phyloP scores from a whole-genome alignment of 108 stramenopile genomes.

The Nitzschia sp. region DNA sequence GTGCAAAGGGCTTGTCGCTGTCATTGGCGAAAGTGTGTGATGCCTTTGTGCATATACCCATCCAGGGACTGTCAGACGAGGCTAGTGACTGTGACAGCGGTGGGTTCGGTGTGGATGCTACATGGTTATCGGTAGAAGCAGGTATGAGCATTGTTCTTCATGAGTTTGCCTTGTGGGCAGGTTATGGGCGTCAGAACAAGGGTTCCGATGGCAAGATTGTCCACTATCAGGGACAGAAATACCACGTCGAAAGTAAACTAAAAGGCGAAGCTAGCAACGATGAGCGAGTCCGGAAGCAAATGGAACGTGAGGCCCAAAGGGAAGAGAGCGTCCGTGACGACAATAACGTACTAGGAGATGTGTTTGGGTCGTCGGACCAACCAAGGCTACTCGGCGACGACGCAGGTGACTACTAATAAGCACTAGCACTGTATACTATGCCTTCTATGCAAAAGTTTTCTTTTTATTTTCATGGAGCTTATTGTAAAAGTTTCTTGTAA shows the following conservation, averaged over 20 bases:
- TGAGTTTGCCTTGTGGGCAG: conserved; percentile 67
- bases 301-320: conserved; percentile 20
- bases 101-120: not conserved
- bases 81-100: not conserved
- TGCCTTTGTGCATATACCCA: conserved; percentile 78
- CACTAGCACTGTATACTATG: not conserved
- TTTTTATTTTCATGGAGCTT: conserved; percentile 60
- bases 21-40: conserved; percentile 60
- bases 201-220: not conserved
- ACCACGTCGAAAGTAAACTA: conserved; percentile 30
- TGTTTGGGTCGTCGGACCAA: not conserved
- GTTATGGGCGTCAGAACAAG: conserved; percentile 40
- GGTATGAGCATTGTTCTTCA: conserved; percentile 72
- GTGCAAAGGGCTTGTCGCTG: conserved; percentile 51
- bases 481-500: conserved; percentile 57
- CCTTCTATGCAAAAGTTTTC: not conserved
- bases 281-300: conserved; percentile 6
- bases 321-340: conserved; percentile 4
- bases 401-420: conserved; percentile 14
- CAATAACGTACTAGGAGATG: not conserved
- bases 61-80: conserved; percentile 15
- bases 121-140: conserved; percentile 62
- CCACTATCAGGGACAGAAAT: conserved; percentile 55
- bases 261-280: conserved; percentile 22
- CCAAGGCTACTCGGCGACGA: not conserved